phyloP scores from a whole-genome alignment of 768 basidiomycete species.

The Termitomyces sp. region DNA sequence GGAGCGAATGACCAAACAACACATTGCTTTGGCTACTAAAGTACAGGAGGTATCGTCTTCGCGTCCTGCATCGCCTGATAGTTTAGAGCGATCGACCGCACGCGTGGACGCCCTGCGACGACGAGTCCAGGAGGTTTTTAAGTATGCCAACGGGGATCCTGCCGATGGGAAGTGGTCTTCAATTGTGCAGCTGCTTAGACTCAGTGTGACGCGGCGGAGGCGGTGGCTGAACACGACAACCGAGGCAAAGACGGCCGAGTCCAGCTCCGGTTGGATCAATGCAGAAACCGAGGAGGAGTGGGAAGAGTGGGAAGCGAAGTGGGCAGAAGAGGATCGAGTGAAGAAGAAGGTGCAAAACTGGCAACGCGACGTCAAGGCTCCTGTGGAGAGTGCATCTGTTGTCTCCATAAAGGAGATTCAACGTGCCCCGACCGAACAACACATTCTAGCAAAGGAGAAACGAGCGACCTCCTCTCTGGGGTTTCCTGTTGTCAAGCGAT shows the following conservation, averaged over 20 bases:
- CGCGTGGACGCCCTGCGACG: constrained; percentile 25
- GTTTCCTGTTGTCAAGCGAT: constrained; percentile 40
- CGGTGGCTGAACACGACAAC: constrained; percentile 21
- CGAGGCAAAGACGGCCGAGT: constrained; percentile 16
- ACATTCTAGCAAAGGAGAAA: constrained; percentile 4
- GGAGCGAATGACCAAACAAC: constrained; percentile 17
- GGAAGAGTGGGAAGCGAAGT: constrained; percentile 37
- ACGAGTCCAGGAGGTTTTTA: constrained; percentile 27
- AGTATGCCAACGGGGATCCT: constrained; percentile 30
- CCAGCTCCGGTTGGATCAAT: constrained; percentile 27
- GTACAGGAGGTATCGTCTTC: constrained; percentile 23
- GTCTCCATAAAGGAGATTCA: constrained; percentile 6
- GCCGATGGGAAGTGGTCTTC: constrained; percentile 42
- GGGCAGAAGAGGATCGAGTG: constrained; percentile 19
- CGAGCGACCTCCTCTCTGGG: constrained; percentile 23
- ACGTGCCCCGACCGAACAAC: background rate
- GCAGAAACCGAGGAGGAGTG: constrained; percentile 44
- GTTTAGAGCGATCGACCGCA: constrained; percentile 8
- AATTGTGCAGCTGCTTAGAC: constrained; percentile 31
- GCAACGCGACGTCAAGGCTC: constrained; percentile 17
- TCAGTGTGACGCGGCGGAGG: constrained; percentile 33
- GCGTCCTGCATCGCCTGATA: constrained; percentile 9
- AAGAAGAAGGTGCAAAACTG: constrained; percentile 21
- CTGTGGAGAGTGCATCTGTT: constrained; percentile 2
- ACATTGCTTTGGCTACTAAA: constrained; percentile 21